Conservation (phyloP, 2,329 filamentous ascomycete genomes). For the Colletotrichum sp. region DNA sequence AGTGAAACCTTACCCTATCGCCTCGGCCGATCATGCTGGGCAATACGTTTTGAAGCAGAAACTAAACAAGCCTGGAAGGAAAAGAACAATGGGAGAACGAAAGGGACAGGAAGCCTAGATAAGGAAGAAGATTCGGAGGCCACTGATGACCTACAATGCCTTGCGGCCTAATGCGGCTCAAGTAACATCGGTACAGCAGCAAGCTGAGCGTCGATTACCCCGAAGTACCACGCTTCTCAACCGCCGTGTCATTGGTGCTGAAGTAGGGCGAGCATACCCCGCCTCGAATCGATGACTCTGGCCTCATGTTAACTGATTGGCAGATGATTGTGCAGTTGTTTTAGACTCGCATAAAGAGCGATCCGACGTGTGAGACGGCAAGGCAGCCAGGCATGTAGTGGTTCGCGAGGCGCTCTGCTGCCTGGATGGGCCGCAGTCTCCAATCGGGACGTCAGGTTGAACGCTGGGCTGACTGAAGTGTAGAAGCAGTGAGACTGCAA, state of each 20-base stretch:
- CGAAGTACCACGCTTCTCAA: neutral
- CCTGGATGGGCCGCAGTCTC: neutral
- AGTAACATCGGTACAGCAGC: neutral
- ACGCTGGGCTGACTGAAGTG: neutral
- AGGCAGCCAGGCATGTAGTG: neutral
- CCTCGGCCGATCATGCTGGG: neutral
- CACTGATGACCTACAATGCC: neutral
- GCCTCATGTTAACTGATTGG: constrained; percentile 1
- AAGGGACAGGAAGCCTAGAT: neutral
- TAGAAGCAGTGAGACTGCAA: neutral
- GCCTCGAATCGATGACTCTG: neutral
- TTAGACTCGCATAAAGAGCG: neutral
- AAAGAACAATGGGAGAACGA: neutral
- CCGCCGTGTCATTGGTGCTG: neutral
- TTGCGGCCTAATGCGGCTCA: neutral
- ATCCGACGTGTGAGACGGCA: neutral
- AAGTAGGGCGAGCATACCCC: neutral
- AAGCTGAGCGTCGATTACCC: neutral
- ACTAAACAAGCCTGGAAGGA: neutral
- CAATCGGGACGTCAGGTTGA: neutral
- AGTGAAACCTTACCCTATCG: constrained; percentile 4
- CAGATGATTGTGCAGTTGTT: neutral
- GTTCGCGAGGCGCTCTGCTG: constrained; percentile 3
- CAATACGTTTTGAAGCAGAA: neutral
- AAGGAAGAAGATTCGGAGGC: neutral